Conservation (phyloP, 257 asterid genomes). For the Ilex aquifolium region DNA sequence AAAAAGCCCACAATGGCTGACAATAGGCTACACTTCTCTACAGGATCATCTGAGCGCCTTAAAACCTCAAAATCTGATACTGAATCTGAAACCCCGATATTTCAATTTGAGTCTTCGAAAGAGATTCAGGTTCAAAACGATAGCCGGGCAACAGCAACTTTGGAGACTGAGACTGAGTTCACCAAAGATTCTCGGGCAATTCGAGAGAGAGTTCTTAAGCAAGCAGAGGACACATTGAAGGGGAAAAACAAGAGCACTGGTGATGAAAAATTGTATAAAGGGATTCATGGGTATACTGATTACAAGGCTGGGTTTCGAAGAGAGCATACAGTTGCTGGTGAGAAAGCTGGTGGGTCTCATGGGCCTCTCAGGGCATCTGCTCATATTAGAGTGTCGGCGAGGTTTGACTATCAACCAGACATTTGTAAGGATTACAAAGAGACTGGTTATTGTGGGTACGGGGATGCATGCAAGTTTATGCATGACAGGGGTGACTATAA, state of each 20-base stretch:
- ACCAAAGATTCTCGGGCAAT: constrained; percentile 79
- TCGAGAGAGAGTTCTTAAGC: constrained; percentile 74
- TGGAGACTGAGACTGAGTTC: constrained; percentile 90
- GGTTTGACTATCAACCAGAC: constrained; percentile 97
- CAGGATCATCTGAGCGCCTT: constrained; percentile 41
- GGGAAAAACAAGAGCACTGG: constrained; percentile 53
- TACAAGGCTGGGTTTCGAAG: constrained; percentile 89
- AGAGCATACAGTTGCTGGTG: constrained; percentile 81
- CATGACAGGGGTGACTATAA: constrained; percentile 95
- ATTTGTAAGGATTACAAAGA: constrained; percentile 93
- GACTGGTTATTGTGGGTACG: constrained; percentile 97
- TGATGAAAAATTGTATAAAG: constrained; percentile 64
- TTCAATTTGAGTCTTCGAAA: constrained; percentile 72
- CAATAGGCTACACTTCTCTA: constrained; percentile 61
- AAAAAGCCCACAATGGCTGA: constrained; percentile 46
- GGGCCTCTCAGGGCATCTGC: constrained; percentile 96
- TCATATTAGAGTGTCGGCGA: constrained; percentile 83
- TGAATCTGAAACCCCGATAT: constrained; percentile 35
- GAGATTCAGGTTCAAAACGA: constrained; percentile 82
- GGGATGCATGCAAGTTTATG: constrained; percentile 94
- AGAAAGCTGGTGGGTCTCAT: constrained; percentile 93
- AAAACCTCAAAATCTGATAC: constrained; percentile 27
- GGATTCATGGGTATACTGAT: constrained; percentile 82
- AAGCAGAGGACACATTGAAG: constrained; percentile 59
- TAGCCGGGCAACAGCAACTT: constrained; percentile 69